A percentile compares a stretch with the other conserved stretches of the same genome.
These are phyloP conservation scores for Asterophora lycoperdoides DNA, from an alignment of 768 basidiomycete genomes.

Conservation along the genomic window DNA sequence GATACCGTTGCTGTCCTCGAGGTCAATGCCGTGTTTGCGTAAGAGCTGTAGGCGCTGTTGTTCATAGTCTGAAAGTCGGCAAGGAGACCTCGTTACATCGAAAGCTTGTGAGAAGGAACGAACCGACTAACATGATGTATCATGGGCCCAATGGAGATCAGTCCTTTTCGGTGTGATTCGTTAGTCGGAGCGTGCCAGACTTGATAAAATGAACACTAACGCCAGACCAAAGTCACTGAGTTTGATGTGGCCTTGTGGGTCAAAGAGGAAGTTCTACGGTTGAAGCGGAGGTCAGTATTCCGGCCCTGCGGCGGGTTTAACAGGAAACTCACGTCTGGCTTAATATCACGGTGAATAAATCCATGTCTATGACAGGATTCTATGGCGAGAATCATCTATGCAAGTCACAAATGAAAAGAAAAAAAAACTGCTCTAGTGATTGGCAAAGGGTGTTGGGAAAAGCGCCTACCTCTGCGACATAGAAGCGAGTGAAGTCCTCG, in stretches of 20 bases:
- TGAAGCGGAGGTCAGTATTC: conserved; percentile 15
- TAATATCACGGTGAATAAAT: conserved; percentile 98
- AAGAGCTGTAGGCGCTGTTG: conserved; percentile 86
- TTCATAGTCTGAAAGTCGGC: conserved; percentile 69
- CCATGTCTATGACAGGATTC: conserved; percentile 92
- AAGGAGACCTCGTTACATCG: conserved; percentile 12
- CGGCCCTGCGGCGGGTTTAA: conserved; percentile 15
- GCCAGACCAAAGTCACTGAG: conserved; percentile 96
- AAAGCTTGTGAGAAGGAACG: conserved; percentile 4
- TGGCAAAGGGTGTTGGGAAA: conserved; percentile 10
- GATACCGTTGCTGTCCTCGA: conserved; percentile 69
- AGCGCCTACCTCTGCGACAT: conserved; percentile 80
- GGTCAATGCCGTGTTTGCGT: conserved; percentile 91
- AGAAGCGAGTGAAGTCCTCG: conserved; percentile 89
- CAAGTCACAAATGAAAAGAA: conserved; percentile 3
- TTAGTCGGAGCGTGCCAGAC: background rate
- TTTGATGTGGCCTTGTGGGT: conserved; percentile 88
- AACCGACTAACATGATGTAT: conserved; percentile 69
- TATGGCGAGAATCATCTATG: conserved; percentile 89
- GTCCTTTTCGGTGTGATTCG: conserved; percentile 45
- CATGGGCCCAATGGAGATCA: conserved; percentile 95
- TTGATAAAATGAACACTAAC: conserved; percentile 46
- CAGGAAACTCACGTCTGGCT: conserved; percentile 71
- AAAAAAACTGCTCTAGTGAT: conserved; percentile 18
- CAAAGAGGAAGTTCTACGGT: conserved; percentile 89